Base-by-base conservation (phyloP, 257 asterid genomes). In the Vinca minor region DNA sequence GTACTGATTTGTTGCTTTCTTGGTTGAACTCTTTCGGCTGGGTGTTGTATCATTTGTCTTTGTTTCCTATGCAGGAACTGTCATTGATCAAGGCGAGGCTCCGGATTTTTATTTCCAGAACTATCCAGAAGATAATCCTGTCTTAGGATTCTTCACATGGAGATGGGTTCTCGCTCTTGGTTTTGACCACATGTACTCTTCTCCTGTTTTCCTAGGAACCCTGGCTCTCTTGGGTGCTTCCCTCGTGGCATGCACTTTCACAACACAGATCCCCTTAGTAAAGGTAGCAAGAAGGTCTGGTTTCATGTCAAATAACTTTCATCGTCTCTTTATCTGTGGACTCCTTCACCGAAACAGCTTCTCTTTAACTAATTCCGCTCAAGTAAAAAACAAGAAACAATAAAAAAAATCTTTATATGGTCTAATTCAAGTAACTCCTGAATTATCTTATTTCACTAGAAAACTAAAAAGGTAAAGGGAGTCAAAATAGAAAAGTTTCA, bases 201-300 rank as follows among this genome's bases (percentile, higher is more conserved):
- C 87, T 56, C 96, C 98, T 1, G 21, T 87, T 56, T 89, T 93
- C 79, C 65, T 89, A 28, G 95, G 81, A 69, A 78, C 96, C 9
- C 54, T 85, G 59, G 20, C 64, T 73, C 90, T 93, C 46, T 68
- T 93, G 69, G 96, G 87, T 65, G 86, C 88, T 66, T 93, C 98
- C 50, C 93, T 89, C 54, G 85, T 89, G 84, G 96, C 97, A 49
- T 83, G 97, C 72, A 85, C 96, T 23, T 82, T 81, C 76, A 87
- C 97, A 48, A 87, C 84, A 50, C 96, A 92, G 79, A 76, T 85
- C 63, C 96, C 98, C 38, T 69, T 83, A 26, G 83, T 85, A 76
- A 92, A 78, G 85, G 87, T 87, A 82, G 91, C 98, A 62, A 89
- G 78, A 80, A 92, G 97, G 98, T 92, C 60, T 69, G 87, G 11